Percentiles rank a stretch among this genome's conserved stretches.
These are phyloP conservation scores for Lagenidium sp. DNA, from an alignment of 352 stramenopile genomes.

Conservation along the genomic window DNA sequence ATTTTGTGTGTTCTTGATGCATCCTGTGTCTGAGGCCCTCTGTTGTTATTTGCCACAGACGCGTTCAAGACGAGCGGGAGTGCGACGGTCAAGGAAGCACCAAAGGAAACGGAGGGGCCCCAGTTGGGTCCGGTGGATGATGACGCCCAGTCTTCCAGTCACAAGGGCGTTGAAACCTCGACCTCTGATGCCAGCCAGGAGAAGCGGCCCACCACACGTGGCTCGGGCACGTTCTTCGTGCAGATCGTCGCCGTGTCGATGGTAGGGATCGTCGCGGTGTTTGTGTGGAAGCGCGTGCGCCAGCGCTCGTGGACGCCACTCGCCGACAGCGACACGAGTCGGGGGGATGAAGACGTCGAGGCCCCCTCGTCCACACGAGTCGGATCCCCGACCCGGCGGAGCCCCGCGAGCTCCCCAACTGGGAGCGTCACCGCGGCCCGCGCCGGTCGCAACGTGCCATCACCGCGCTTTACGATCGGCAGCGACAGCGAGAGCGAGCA, in stretches of 20 bases:
- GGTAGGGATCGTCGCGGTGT: constrained; percentile 41
- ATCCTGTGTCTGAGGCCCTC: too few relatives aligned
- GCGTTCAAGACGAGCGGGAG: too few relatives aligned
- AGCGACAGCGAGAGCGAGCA: constrained; percentile 17
- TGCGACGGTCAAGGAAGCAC: too few relatives aligned
- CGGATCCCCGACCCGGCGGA: background rate
- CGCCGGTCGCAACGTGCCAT: background rate
- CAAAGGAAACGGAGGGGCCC: too few relatives aligned
- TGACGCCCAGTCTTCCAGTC: too few relatives aligned
- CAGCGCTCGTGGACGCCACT: constrained; percentile 35
- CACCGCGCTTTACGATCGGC: constrained; percentile 18
- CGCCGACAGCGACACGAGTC: constrained; percentile 10
- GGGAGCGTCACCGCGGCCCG: too few relatives aligned
- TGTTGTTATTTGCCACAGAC: too few relatives aligned
- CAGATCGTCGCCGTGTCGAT: constrained; percentile 44
- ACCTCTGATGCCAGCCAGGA: too few relatives aligned
- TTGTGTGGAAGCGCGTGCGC: constrained; percentile 38
- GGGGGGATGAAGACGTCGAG: constrained; percentile 9
- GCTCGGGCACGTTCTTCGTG: constrained; percentile 39
- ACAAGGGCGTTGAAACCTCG: too few relatives aligned
- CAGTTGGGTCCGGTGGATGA: too few relatives aligned
- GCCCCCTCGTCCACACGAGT: constrained; percentile 2
- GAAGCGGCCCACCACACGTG: too few relatives aligned
- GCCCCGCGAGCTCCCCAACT: too few relatives aligned
- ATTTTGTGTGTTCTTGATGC: background rate